phyloP scores from a whole-genome alignment of 805 yeast genomes.

The Lipomyces starkeyi region DNA sequence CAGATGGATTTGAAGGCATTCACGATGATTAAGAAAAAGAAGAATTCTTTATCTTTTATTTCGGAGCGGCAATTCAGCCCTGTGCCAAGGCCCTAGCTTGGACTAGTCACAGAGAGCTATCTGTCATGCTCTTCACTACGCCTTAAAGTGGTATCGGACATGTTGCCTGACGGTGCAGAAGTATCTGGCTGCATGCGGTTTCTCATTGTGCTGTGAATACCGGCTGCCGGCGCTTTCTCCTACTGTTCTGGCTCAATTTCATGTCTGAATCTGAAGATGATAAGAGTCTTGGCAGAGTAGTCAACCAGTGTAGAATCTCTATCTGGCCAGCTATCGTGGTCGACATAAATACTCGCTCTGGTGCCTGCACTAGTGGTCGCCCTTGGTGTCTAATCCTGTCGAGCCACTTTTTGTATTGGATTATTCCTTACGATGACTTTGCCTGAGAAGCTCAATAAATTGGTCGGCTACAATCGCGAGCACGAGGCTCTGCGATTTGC shows the following conservation, averaged over 20 bases:
- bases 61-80: too few relatives aligned
- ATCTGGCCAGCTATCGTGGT: background rate
- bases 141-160: background rate
- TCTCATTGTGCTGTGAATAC: background rate
- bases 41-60: too few relatives aligned
- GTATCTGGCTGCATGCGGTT: background rate
- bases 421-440: conserved; percentile 41
- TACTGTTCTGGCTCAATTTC: too few relatives aligned
- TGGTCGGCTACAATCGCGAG: conserved; percentile 6
- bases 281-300: background rate
- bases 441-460: background rate
- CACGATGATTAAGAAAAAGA: background rate
- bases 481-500: background rate
- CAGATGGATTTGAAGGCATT: background rate
- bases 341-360: background rate
- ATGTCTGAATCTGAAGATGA: background rate
- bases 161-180: background rate
- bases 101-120: background rate
- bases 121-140: background rate
- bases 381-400: conserved; percentile 45
- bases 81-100: background rate
- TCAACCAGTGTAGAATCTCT: background rate
- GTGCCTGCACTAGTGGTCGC: background rate
- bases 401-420: conserved; percentile 43
- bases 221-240: background rate